These are phyloP conservation scores for Cenchrus purpureus DNA, from an alignment of 176 grass and related monocot species.

Conservation along the genomic window DNA sequence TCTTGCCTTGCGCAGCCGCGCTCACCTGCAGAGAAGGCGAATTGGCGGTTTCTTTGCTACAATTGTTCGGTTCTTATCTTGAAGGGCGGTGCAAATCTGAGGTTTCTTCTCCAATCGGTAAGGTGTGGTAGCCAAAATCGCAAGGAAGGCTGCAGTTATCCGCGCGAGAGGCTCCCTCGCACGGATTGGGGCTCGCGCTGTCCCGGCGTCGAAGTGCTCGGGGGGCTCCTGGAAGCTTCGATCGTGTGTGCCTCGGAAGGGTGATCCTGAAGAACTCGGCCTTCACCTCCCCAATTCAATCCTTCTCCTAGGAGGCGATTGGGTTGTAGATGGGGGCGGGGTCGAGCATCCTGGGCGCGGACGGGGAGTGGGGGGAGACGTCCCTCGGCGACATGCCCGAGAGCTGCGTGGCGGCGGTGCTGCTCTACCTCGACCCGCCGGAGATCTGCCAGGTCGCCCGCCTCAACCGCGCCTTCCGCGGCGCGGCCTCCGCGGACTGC, in stretches of 20 bases:
- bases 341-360: conserved; percentile 67
- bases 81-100: conserved; percentile 36
- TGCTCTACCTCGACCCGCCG: conserved; percentile 79
- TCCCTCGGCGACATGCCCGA: conserved; percentile 95
- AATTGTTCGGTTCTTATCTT: conserved; percentile 29
- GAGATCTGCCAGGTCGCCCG: conserved; percentile 87
- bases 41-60: conserved; percentile 26
- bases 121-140: conserved; percentile 8
- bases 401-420: conserved; percentile 79
- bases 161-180: background rate
- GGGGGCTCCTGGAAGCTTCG: conserved; percentile 1
- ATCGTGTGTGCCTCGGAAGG: conserved; percentile 13
- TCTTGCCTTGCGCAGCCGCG: conserved; percentile 10
- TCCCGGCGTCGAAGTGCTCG: background rate
- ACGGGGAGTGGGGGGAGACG: conserved; percentile 54
- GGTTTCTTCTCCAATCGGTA: conserved; percentile 5
- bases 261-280: conserved; percentile 16
- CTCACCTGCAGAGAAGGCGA: background rate
- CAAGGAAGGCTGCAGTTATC: conserved; percentile 19
- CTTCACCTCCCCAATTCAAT: conserved; percentile 1
- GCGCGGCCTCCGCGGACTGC: conserved; percentile 76
- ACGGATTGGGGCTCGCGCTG: conserved; percentile 7
- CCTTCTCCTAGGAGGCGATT: background rate
- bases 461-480: conserved; percentile 71
- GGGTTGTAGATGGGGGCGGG: conserved; percentile 69